Percentiles rank a stretch among this genome's conserved stretches.
These are phyloP conservation scores for peach (Prunus persica) DNA, from an alignment of 306 rosid species.

Conservation along the genomic window Prunus_persica_NCBIv2 NC_034010.1:11315001-11315500, in stretches of 20 bases:
- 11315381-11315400: neutral
- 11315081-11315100: conserved; percentile 34
- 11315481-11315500: neutral
- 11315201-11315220: neutral
- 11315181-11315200: neutral
- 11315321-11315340: neutral
- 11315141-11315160: conserved; percentile 28
- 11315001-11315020: conserved; percentile 43
- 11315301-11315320: neutral
- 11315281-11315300: neutral
- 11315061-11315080: conserved; percentile 40
- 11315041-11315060: conserved; percentile 73
- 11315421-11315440: neutral
- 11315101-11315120: conserved; percentile 33
- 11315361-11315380: neutral
- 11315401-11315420: neutral
- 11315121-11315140: conserved; percentile 40
- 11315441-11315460: too few relatives aligned
- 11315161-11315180: conserved; percentile 3
- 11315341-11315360: neutral
- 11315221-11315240: neutral
- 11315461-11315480: too few relatives aligned
- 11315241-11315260: neutral
- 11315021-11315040: conserved; percentile 79
- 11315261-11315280: neutral